Conservation (phyloP, 148 eudicot genomes). For the Vaccinium darrowii region DNA sequence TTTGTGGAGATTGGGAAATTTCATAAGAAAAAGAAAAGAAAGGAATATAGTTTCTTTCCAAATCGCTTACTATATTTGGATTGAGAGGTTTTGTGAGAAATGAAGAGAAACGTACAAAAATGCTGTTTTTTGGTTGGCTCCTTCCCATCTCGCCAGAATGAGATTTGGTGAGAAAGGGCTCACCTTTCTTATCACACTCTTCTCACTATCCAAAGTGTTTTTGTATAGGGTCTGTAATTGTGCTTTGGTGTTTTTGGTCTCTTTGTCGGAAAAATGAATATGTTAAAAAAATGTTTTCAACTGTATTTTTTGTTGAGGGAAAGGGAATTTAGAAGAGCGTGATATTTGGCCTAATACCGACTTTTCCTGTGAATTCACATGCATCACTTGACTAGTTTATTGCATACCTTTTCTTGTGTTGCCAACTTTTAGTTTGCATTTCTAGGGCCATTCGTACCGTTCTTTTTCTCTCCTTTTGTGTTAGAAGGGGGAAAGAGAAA, state of each 20-base stretch:
- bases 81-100: slow-evolving; percentile 1
- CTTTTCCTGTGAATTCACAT: background rate
- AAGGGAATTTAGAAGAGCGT: background rate
- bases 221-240: too few relatives aligned
- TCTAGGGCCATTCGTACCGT: background rate
- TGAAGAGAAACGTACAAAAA: background rate
- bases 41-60: background rate
- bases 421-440: background rate
- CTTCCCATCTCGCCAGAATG: background rate
- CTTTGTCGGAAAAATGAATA: too few relatives aligned
- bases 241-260: too few relatives aligned
- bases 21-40: background rate
- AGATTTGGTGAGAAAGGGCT: background rate
- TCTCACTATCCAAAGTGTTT: background rate
- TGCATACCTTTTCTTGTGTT: background rate
- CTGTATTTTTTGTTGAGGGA: background rate
- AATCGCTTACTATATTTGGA: background rate
- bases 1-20: background rate
- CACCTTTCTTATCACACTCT: background rate
- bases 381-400: background rate
- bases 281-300: background rate
- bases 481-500: background rate
- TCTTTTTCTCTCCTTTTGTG: background rate
- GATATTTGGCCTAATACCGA: background rate
- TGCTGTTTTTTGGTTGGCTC: background rate